Evolutionary conservation across 1,284 basidiomycete species (phyloP).

Genomic region (Tilletia indica): DNA sequence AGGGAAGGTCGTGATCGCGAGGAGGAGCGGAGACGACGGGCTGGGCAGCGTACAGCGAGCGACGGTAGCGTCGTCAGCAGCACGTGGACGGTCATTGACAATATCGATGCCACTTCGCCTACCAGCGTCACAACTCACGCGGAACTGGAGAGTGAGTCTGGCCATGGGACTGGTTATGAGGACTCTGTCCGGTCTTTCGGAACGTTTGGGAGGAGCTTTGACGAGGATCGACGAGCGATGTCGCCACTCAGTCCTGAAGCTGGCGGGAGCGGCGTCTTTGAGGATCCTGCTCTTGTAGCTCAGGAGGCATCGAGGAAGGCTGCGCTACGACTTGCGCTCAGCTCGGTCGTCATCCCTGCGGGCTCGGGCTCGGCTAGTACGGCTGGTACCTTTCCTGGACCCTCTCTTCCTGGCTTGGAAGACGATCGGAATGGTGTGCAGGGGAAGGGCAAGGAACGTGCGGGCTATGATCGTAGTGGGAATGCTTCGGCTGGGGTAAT

Average conservation of each 20-base stretch:
- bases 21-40: background rate
- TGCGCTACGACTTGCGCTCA: background rate
- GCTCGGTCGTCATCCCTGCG: constrained; percentile 12
- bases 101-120: background rate
- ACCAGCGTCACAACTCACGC: background rate
- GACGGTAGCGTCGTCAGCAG: background rate
- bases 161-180: background rate
- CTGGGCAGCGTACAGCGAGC: background rate
- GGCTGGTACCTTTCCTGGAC: constrained; percentile 18
- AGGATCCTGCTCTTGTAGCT: constrained; percentile 22
- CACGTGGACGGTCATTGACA: background rate
- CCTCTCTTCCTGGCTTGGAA: constrained; percentile 32
- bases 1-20: background rate
- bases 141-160: background rate
- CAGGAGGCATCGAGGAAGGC: background rate
- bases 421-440: constrained; percentile 28
- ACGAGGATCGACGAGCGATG: constrained; percentile 8
- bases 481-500: too few species aligned
- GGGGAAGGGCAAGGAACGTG: constrained; percentile 31
- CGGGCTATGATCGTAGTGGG: background rate
- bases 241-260: background rate
- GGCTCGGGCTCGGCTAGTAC: constrained; percentile 16
- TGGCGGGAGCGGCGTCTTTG: constrained; percentile 13
- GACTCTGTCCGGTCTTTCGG: background rate
- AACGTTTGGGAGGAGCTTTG: background rate